Conservation (phyloP, 2,329 filamentous ascomycete species). For the Trichophyton simii region DNA sequence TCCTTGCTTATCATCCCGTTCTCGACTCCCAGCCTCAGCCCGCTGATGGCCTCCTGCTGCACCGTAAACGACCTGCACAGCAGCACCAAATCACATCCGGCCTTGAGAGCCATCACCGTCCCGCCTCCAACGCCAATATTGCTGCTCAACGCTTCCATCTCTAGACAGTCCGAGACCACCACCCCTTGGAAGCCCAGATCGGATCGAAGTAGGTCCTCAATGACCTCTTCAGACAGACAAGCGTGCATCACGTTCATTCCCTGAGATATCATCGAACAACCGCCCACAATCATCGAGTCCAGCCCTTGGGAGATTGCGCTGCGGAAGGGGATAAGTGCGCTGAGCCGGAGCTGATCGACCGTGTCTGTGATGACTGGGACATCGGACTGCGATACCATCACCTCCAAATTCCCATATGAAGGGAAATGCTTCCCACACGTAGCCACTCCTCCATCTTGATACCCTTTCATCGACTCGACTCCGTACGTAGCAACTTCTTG, state of each 20-base stretch:
- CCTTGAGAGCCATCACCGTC: constrained; percentile 94
- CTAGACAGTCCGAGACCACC: constrained; percentile 85
- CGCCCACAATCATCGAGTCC: constrained; percentile 91
- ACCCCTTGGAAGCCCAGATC: constrained; percentile 85
- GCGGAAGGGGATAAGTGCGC: constrained; percentile 78
- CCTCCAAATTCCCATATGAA: constrained; percentile 89
- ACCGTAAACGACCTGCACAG: constrained; percentile 78
- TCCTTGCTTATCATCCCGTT: constrained; percentile 77
- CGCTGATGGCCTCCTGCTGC: constrained; percentile 82
- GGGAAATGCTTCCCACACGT: constrained; percentile 95
- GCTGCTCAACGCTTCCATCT: constrained; percentile 91
- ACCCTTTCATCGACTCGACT: constrained; percentile 80
- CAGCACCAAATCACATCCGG: constrained; percentile 83
- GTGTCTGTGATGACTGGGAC: constrained; percentile 95
- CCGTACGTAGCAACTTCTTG: constrained; percentile 90
- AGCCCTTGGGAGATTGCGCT: constrained; percentile 78
- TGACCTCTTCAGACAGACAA: constrained; percentile 82
- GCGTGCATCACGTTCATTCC: constrained; percentile 94
- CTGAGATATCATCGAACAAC: constrained; percentile 80
- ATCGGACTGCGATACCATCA: constrained; percentile 77
- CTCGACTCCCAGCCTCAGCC: constrained; percentile 76
- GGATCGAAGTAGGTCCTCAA: constrained; percentile 75
- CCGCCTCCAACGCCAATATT: constrained; percentile 96
- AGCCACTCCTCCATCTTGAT: constrained; percentile 76
- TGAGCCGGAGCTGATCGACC: constrained; percentile 81